These are phyloP conservation scores for Neurospora sp. DNA, from an alignment of 495 filamentous ascomycete genomes.

Conservation along the genomic window DNA sequence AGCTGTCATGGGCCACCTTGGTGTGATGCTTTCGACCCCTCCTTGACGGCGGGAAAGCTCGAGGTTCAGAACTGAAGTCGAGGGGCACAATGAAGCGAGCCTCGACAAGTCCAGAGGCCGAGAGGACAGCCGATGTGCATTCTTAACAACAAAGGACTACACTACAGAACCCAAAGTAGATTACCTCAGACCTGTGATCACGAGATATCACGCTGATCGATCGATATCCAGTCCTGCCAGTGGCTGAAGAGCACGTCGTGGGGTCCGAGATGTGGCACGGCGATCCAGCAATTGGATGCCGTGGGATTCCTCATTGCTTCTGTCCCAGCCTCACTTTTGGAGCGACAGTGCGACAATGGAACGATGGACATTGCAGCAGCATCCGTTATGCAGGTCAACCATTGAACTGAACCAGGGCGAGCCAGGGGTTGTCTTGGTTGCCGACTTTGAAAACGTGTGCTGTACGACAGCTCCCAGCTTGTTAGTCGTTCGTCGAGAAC, in stretches of 20 bases:
- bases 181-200: neutral
- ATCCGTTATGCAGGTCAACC: conserved; percentile 11
- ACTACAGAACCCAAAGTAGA: neutral
- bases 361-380: conserved; percentile 4
- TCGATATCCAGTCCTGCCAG: neutral
- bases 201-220: neutral
- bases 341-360: neutral
- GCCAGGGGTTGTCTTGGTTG: conserved; percentile 3
- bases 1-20: neutral
- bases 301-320: neutral
- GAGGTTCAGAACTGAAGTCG: neutral
- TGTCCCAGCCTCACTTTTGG: conserved; percentile 15
- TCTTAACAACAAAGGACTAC: neutral
- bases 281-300: conserved; percentile 5
- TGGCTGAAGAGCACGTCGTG: conserved; percentile 10
- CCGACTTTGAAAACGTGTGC: neutral
- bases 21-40: neutral
- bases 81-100: neutral
- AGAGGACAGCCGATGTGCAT: neutral
- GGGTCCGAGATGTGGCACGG: conserved; percentile 8
- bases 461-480: neutral
- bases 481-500: neutral
- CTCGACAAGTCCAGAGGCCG: neutral
- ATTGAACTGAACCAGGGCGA: conserved; percentile 1
- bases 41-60: neutral